Conservation (phyloP, 495 filamentous ascomycete species). For the Hamigera avellanea region DNA sequence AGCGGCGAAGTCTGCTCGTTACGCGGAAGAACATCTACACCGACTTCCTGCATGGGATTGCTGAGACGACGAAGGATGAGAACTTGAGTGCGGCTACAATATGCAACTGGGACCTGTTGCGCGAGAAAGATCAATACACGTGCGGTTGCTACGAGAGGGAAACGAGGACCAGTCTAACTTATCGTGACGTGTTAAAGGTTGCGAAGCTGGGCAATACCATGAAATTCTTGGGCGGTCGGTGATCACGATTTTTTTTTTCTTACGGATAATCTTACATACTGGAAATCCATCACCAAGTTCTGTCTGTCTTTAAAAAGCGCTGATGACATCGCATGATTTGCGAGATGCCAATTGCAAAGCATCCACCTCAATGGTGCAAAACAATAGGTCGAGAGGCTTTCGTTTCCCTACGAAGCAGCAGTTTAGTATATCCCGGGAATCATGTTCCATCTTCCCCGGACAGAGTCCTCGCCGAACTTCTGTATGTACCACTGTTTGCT, state of each 20-base stretch:
- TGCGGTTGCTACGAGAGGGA: slow-evolving; percentile 48
- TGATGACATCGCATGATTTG: no score
- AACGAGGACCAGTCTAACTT: slow-evolving; percentile 78
- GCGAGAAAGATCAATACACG: slow-evolving; percentile 43
- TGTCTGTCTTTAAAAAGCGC: no score
- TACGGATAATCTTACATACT: no score
- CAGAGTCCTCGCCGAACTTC: slow-evolving; percentile 61
- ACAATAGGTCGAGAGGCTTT: no score
- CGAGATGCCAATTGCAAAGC: no score
- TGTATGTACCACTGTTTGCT: slow-evolving; percentile 71
- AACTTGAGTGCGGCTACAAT: slow-evolving; percentile 49
- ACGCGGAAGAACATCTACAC: slow-evolving; percentile 59
- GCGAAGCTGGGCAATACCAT: slow-evolving; percentile 60
- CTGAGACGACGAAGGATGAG: slow-evolving; percentile 46
- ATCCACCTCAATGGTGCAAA: no score
- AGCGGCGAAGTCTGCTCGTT: slow-evolving; percentile 71
- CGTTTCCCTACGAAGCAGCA: not conserved
- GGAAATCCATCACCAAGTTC: no score
- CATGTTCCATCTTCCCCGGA: slow-evolving; percentile 67
- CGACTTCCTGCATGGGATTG: slow-evolving; percentile 67
- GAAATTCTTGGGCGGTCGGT: slow-evolving; percentile 41
- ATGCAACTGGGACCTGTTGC: slow-evolving; percentile 74
- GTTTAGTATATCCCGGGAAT: slow-evolving; percentile 67
- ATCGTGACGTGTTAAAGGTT: slow-evolving; percentile 84
- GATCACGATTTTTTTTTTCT: no score